Base-by-base conservation (phyloP, 257 asterid species). In the Fraxinus cuspidata region DNA sequence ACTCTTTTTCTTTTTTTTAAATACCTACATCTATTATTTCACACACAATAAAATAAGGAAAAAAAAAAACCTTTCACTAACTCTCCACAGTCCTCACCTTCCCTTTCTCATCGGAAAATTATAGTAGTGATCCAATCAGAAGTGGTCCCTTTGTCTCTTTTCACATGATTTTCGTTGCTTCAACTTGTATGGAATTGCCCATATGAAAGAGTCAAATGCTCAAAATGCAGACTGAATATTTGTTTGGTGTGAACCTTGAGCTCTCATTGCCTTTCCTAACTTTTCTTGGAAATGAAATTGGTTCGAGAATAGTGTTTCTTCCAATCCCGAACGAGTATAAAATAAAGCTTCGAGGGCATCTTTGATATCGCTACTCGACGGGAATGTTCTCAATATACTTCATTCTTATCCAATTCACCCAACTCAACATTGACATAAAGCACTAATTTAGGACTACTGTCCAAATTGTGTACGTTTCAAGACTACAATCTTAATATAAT, bases 101-200 rank as follows among this genome's bases (percentile, higher is more conserved):
- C 80, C 85, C 80, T 80, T 83, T 79, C 79, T 70, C 85, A 80
- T 83, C 66, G 87, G 87, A 88, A 35, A 35, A 71, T 80, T 79
- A 83, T 80, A 74, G 72, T 71, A 64, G 79, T 72, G 71, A 29
- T 27, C 29, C 63, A 67, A 79, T 56, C 72, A 81, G 66, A 71
- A 74, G 83, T 82, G 92, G 96, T 81, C 88, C 92, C 40, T 35
- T 35, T 7, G 37, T 35, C 40, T 35, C 75, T 77, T 83, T 77
- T 77, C 27, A 78, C 86, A 83, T 81, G 85, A 80, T 81, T 87
- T 85, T 82, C 82, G 77, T 82, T 73, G 19, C 78, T 53, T 67
- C 87, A 80, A 80, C 34, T 83, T 79, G 83, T 80, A 80, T 56
- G 67, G 75, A 40, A 81, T 86, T 86, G 86, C 81, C 12, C 40